These are phyloP conservation scores for Zymoseptoria ardabiliae DNA, from an alignment of 2,329 filamentous ascomycete species.

Conservation along the genomic window DNA sequence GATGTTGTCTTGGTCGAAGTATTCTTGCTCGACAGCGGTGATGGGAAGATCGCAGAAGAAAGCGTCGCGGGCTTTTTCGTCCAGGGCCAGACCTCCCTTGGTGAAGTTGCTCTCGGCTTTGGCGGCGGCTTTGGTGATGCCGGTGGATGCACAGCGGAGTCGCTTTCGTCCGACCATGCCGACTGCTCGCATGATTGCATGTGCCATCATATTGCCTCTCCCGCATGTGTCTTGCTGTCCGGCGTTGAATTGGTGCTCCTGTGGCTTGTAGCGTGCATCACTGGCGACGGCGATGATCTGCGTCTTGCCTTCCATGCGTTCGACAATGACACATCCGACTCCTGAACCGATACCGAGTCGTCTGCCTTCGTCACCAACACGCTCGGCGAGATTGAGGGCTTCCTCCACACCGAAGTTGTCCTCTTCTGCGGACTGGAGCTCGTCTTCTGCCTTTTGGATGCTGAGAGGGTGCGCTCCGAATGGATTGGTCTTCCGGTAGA, in stretches of 20 bases:
- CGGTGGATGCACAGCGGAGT: slow-evolving; percentile 28
- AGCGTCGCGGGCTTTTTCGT: slow-evolving; percentile 36
- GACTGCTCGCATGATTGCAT: slow-evolving; percentile 70
- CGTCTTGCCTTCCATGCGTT: slow-evolving; percentile 43
- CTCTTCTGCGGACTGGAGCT: slow-evolving; percentile 44
- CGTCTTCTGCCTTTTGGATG: slow-evolving; percentile 61
- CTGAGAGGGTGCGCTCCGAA: slow-evolving; percentile 75
- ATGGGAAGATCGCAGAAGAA: slow-evolving; percentile 64
- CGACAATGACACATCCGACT: slow-evolving; percentile 69
- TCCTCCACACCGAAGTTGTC: slow-evolving; percentile 46
- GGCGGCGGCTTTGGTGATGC: slow-evolving; percentile 23
- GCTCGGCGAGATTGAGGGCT: slow-evolving; percentile 57
- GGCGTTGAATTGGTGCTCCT: slow-evolving; percentile 16
- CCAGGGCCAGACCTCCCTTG: slow-evolving; percentile 28
- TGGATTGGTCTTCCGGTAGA: slow-evolving; percentile 81
- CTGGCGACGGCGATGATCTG: slow-evolving; percentile 66
- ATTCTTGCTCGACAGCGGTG: slow-evolving; percentile 56
- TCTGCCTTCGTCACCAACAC: slow-evolving; percentile 54
- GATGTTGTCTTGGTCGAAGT: slow-evolving; percentile 58
- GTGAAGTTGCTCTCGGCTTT: slow-evolving; percentile 27
- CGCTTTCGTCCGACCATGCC: slow-evolving; percentile 67
- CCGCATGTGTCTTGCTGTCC: slow-evolving; percentile 16
- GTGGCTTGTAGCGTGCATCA: slow-evolving; percentile 62
- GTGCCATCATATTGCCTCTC: slow-evolving; percentile 67
- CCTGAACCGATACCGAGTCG: slow-evolving; percentile 56